These are phyloP conservation scores for Tylopilus plumbeoviolaceoides DNA, from an alignment of 768 basidiomycete species.

Conservation along the genomic window DNA sequence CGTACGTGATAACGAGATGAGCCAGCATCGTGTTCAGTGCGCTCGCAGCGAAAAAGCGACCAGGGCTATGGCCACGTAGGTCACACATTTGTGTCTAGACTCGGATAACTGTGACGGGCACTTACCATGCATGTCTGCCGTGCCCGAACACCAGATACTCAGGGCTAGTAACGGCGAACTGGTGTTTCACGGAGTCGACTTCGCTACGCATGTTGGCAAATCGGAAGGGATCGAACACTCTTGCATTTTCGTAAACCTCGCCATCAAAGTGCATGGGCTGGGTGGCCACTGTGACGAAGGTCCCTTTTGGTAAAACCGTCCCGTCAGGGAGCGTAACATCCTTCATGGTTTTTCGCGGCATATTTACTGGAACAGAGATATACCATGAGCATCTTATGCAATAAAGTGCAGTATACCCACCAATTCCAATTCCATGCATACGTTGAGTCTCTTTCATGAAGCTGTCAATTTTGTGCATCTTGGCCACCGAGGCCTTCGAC, in stretches of 20 bases:
- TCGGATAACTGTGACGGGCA: not conserved
- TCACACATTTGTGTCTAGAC: not conserved
- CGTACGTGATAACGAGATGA: slow-evolving; percentile 13
- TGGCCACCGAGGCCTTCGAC: slow-evolving; percentile 14
- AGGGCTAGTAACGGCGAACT: slow-evolving; percentile 30
- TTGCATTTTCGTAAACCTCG: slow-evolving; percentile 30
- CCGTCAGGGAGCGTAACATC: slow-evolving; percentile 33
- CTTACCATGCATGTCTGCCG: slow-evolving; percentile 17
- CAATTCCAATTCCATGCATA: slow-evolving; percentile 23
- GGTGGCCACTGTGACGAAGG: slow-evolving; percentile 22
- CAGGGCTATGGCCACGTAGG: slow-evolving; percentile 3
- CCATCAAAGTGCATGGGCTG: slow-evolving; percentile 23
- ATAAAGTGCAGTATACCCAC: slow-evolving; percentile 13
- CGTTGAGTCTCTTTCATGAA: slow-evolving; percentile 24
- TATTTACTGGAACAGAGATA: not conserved
- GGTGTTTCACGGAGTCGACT: slow-evolving; percentile 29
- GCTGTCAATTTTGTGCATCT: slow-evolving; percentile 19
- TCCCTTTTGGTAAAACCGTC: slow-evolving; percentile 33
- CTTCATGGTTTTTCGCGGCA: slow-evolving; percentile 10
- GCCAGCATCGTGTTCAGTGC: slow-evolving; percentile 17
- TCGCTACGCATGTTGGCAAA: slow-evolving; percentile 37
- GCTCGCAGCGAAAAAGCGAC: slow-evolving; percentile 10
- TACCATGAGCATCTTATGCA: not conserved
- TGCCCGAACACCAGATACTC: slow-evolving; percentile 37
- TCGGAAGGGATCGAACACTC: slow-evolving; percentile 28